Evolutionary conservation across 176 grass and related monocot genomes (phyloP).

Genomic region (Oropetium thomaeum): DNA sequence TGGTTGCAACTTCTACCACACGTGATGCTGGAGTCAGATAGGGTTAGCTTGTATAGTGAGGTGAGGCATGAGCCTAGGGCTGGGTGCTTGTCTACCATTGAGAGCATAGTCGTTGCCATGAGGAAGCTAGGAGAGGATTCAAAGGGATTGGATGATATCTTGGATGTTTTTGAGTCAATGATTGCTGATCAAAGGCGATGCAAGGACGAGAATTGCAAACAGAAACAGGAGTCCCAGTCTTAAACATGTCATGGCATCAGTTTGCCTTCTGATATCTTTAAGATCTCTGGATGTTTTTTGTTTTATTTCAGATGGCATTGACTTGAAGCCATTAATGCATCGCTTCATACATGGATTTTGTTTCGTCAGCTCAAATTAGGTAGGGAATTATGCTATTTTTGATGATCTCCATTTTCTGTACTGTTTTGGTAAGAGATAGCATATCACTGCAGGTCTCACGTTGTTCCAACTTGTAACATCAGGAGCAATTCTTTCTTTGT

Average conservation of each 20-base stretch:
- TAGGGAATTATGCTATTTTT: background rate
- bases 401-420: background rate
- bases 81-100: conserved; percentile 86
- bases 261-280: conserved; percentile 1
- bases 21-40: conserved; percentile 59
- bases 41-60: conserved; percentile 72
- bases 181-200: conserved; percentile 71
- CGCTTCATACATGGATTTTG: conserved; percentile 3
- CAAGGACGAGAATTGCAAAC: conserved; percentile 67
- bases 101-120: conserved; percentile 86
- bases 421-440: background rate
- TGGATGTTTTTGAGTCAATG: conserved; percentile 86
- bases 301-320: conserved; percentile 18
- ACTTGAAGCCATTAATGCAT: background rate
- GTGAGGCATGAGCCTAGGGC: conserved; percentile 82
- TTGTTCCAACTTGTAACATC: background rate
- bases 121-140: conserved; percentile 60
- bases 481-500: background rate
- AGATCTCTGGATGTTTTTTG: conserved; percentile 36
- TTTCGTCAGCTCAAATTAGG: background rate
- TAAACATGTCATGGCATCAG: background rate
- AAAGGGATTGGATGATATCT: conserved; percentile 52
- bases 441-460: background rate
- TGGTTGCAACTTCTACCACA: conserved; percentile 86
- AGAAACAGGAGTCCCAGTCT: conserved; percentile 1